A percentile compares a stretch with the other conserved stretches of the same genome.
These are phyloP conservation scores for Aspergillus bertholletiae DNA, from an alignment of 495 filamentous ascomycete genomes.

Conservation along the genomic window DNA sequence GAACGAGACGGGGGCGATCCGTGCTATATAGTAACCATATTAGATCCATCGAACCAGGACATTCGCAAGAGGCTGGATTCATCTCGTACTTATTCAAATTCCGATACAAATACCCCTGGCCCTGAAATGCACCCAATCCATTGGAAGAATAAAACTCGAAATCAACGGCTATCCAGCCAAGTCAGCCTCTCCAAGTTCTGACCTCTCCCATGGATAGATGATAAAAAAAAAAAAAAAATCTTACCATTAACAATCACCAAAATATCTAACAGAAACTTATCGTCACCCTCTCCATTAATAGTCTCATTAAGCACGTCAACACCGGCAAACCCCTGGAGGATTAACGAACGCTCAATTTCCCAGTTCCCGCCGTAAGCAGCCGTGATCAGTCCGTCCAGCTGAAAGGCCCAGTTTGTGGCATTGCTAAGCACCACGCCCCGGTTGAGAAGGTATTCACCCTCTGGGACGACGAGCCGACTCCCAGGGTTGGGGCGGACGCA, in stretches of 20 bases:
- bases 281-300: constrained; percentile 34
- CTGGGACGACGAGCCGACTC: constrained; percentile 35
- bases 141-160: constrained; percentile 44
- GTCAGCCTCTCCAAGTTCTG: background rate
- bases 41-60: background rate
- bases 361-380: constrained; percentile 30
- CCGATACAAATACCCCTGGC: constrained; percentile 40
- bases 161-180: constrained; percentile 23
- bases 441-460: constrained; percentile 34
- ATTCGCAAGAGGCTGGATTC: background rate
- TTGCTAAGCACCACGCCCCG: constrained; percentile 31
- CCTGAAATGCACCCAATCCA: constrained; percentile 41
- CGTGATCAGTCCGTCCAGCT: constrained; percentile 42
- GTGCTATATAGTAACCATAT: constrained; percentile 19
- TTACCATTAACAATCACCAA: constrained; percentile 27
- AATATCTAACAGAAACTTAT: constrained; percentile 24
- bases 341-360: constrained; percentile 28
- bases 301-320: constrained; percentile 33
- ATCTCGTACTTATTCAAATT: constrained; percentile 20
- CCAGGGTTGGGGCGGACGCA: constrained; percentile 28
- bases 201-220: background rate
- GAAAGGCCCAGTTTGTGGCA: constrained; percentile 34
- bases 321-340: constrained; percentile 25
- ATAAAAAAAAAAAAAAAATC: background rate
- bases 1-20: constrained; percentile 26